Base-by-base conservation (phyloP, 2,329 filamentous ascomycete genomes). In the Dothidotthia symphoricarpi region DNA sequence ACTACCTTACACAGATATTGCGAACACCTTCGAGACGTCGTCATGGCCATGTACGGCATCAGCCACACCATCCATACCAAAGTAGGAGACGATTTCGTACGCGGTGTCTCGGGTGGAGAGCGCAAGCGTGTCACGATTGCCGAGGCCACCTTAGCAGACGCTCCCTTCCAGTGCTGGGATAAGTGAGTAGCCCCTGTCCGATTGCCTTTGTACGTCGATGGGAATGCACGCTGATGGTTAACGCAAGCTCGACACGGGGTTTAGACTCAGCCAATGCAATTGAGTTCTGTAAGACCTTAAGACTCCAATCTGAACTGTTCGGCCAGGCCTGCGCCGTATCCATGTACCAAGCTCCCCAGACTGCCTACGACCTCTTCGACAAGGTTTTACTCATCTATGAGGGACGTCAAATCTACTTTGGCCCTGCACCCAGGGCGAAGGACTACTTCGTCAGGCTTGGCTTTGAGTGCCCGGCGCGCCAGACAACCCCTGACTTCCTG, bases 321-420 rank as follows among this genome's bases (percentile, higher is more conserved):
- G 73, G 73, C 11, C 70, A 66, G 7, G 70, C 75, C 5, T 72
- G 74, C 41, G 72, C 73, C n/a, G 75, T 82, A 15, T 76, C 79
- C 0, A 78, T 82, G 31, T 83, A 83, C 50, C 71, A 74, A 46
- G 70, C 71, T 6, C 63, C 58, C 26, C 68, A 74, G 43, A 64
- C 64, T 6, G 69, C 81, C 12, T 83, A 82, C 53, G 76, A 82
- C 37, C 48, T 57, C 12, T 90, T 91, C 52, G 85, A 91, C 67
- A 89, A 89, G 59, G 80, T 78, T 0, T 74, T 81, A 0, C 82
- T 91, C 0, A 69, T 90, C 0, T 88, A 90, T 55, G 83, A 89
- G 56, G 87, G 86, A 1, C 76, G 82, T 0, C 78, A 90, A 56
- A 90, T 90, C 45, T 91, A 81, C 68, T 90, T 83, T 47, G 87